These are phyloP conservation scores for Xylaria hypoxylon DNA, from an alignment of 2,329 filamentous ascomycete species.

Conservation along the genomic window DNA sequence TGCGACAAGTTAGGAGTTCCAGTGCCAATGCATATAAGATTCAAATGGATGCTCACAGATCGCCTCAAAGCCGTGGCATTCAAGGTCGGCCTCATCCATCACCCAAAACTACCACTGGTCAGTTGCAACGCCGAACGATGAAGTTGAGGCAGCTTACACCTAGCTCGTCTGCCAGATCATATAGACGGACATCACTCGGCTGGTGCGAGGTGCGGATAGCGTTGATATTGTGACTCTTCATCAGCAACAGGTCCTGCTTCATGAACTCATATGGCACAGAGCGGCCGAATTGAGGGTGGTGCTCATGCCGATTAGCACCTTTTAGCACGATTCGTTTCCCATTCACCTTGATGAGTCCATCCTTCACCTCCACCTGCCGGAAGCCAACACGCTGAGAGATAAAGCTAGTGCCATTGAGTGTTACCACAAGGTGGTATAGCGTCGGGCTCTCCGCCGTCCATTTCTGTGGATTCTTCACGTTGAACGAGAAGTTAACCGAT, in stretches of 20 bases:
- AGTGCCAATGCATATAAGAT: neutral
- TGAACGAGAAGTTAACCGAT: constrained; percentile 43
- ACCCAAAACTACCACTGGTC: constrained; percentile 61
- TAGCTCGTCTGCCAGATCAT: constrained; percentile 66
- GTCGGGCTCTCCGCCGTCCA: constrained; percentile 73
- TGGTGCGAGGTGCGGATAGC: constrained; percentile 71
- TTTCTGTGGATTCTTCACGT: constrained; percentile 61
- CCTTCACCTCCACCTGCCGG: constrained; percentile 67
- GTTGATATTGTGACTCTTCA: constrained; percentile 74
- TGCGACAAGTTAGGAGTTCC: constrained; percentile 33
- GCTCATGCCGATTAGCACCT: constrained; percentile 72
- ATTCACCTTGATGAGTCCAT: constrained; percentile 68
- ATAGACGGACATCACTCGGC: constrained; percentile 62
- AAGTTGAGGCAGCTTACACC: constrained; percentile 50
- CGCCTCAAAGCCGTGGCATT: constrained; percentile 55
- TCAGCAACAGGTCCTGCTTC: constrained; percentile 65
- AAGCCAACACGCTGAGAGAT: constrained; percentile 68
- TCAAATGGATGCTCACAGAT: constrained; percentile 37
- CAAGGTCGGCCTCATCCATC: constrained; percentile 61
- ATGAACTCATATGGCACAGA: constrained; percentile 67
- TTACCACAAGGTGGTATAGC: constrained; percentile 59
- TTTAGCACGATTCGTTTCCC: constrained; percentile 67
- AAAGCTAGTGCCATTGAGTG: constrained; percentile 38
- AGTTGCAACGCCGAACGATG: constrained; percentile 1
- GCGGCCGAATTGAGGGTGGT: constrained; percentile 67